Percentiles rank a stretch among this genome's conserved stretches.
Evolutionary conservation across 2,329 filamentous ascomycete species (phyloP).

Genomic region (Nannizziopsis arthrosporioides): DNA sequence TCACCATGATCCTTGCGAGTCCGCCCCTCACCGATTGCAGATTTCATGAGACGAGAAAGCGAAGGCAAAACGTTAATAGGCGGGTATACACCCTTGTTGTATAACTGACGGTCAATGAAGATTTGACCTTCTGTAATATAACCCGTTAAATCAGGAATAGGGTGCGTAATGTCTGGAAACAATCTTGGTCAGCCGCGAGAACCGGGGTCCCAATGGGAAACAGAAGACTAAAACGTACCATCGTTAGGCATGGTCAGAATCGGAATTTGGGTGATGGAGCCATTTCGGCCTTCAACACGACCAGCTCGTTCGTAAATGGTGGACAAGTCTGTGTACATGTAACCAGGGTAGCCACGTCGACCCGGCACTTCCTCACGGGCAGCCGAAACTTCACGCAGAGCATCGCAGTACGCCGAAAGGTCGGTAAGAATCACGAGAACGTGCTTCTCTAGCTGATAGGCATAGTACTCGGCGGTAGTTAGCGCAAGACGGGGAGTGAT

Average conservation of each 20-base stretch:
- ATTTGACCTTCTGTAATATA: slow-evolving; percentile 99
- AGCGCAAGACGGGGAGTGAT: slow-evolving; percentile 97
- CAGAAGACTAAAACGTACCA: slow-evolving; percentile 37
- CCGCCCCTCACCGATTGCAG: slow-evolving; percentile 93
- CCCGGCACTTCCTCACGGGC: slow-evolving; percentile 97
- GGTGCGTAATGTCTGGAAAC: slow-evolving; percentile 75
- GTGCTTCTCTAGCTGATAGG: slow-evolving; percentile 99
- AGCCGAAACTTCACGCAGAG: slow-evolving; percentile 94
- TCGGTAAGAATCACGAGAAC: slow-evolving; percentile 97
- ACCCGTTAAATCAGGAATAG: slow-evolving; percentile 94
- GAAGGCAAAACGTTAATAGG: slow-evolving; percentile 98
- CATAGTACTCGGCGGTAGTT: slow-evolving; percentile 98
- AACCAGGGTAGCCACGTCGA: slow-evolving; percentile 98
- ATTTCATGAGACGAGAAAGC: slow-evolving; percentile 99
- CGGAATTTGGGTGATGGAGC: slow-evolving; percentile 97
- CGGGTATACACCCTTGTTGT: slow-evolving; percentile 97
- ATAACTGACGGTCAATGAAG: slow-evolving; percentile 82
- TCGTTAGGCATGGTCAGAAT: slow-evolving; percentile 99
- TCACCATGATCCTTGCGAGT: slow-evolving; percentile 95
- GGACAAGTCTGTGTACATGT: slow-evolving; percentile 99
- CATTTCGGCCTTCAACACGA: slow-evolving; percentile 91
- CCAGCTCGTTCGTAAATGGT: slow-evolving; percentile 99
- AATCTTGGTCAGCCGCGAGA: not conserved
- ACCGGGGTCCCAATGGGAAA: not conserved
- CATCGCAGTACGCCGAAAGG: slow-evolving; percentile 95